Conservation (phyloP, 805 yeast genomes). For the Kodamaea laetipori region DNA sequence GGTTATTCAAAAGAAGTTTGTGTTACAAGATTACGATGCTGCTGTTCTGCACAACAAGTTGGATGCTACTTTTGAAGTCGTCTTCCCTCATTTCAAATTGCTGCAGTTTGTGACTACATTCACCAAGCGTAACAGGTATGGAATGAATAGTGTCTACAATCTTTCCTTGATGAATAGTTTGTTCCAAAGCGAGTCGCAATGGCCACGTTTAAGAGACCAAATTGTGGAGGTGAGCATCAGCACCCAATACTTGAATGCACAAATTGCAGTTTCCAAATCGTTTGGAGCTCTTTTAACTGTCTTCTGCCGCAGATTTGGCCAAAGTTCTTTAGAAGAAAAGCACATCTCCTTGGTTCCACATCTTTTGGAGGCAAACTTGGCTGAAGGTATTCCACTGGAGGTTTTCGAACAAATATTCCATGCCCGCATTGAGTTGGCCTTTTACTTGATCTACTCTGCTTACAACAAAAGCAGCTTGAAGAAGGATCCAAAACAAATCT, state of each 20-base stretch:
- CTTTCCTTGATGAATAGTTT: constrained; percentile 62
- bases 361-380: constrained; percentile 51
- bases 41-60: constrained; percentile 48
- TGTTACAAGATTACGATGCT: constrained; percentile 47
- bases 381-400: constrained; percentile 52
- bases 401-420: constrained; percentile 53
- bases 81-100: constrained; percentile 51
- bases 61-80: constrained; percentile 45
- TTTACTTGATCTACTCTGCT: constrained; percentile 51
- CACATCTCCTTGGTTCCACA: constrained; percentile 41
- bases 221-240: constrained; percentile 62
- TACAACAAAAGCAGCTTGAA: constrained; percentile 32
- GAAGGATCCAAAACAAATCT: constrained; percentile 33
- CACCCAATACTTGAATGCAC: constrained; percentile 64
- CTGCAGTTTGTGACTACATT: constrained; percentile 52
- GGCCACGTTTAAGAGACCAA: constrained; percentile 48
- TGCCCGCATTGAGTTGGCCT: constrained; percentile 66
- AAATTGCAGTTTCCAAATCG: constrained; percentile 67
- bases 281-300: constrained; percentile 79
- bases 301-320: constrained; percentile 48
- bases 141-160: constrained; percentile 57
- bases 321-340: constrained; percentile 34
- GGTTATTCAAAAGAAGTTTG: constrained; percentile 33
- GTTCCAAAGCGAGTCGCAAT: constrained; percentile 42
- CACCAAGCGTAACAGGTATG: constrained; percentile 50